Percentiles rank a stretch among this genome's conserved stretches.
Evolutionary conservation across 2,329 filamentous ascomycete species (phyloP).

Genomic region (Gyromitra esculenta): DNA sequence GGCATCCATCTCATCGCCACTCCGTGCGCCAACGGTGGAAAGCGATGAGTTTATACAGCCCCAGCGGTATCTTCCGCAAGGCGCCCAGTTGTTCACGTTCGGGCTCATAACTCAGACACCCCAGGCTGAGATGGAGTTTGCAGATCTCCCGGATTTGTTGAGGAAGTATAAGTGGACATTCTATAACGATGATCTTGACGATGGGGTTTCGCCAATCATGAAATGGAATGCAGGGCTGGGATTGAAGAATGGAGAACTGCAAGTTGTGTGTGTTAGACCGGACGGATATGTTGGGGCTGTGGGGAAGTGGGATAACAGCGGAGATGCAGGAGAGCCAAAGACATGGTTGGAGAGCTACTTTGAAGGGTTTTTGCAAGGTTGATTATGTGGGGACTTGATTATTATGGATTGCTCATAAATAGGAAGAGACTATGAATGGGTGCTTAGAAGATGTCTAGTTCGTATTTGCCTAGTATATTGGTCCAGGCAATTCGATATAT

Average conservation of each 20-base stretch:
- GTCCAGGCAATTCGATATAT: background rate
- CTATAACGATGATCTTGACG: conserved; percentile 73
- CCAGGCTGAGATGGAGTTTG: conserved; percentile 72
- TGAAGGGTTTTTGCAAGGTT: conserved; percentile 61
- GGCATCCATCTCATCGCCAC: conserved; percentile 71
- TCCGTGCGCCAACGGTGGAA: conserved; percentile 66
- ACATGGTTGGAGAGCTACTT: conserved; percentile 67
- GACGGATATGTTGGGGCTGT: conserved; percentile 79
- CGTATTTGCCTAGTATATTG: background rate
- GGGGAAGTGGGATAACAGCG: conserved; percentile 60
- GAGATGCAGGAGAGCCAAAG: conserved; percentile 60
- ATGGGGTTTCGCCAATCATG: conserved; percentile 71
- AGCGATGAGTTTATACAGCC: conserved; percentile 74
- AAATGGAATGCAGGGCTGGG: conserved; percentile 72
- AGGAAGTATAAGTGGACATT: conserved; percentile 76
- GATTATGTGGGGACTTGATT: background rate
- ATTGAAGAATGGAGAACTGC: conserved; percentile 68
- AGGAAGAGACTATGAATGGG: no score
- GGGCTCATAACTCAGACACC: conserved; percentile 73
- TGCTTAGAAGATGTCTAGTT: no score
- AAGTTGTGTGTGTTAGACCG: conserved; percentile 74
- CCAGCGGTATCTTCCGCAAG: conserved; percentile 69
- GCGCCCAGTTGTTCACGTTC: conserved; percentile 76
- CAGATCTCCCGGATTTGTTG: conserved; percentile 70
- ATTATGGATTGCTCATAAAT: no score